A percentile compares a stretch with the other conserved stretches of the same genome.
Evolutionary conservation across 2,329 filamentous ascomycete species (phyloP).

Genomic region (Penicillium vulpinum): DNA sequence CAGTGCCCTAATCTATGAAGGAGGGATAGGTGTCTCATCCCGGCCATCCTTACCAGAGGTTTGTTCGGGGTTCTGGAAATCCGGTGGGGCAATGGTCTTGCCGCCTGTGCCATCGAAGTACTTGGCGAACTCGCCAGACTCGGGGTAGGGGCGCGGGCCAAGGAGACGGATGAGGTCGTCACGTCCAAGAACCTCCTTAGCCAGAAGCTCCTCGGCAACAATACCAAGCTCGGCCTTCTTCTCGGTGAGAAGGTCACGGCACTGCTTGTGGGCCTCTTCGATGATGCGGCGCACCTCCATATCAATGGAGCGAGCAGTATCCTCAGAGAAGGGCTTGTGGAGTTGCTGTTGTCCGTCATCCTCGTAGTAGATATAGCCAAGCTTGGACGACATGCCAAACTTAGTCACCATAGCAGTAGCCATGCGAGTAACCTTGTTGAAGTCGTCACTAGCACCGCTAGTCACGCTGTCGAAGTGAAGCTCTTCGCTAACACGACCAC

Average conservation of each 20-base stretch:
- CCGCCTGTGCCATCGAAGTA: constrained; percentile 69
- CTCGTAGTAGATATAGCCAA: constrained; percentile 90
- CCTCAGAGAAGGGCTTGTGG: constrained; percentile 93
- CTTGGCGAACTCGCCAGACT: constrained; percentile 86
- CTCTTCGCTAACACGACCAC: constrained; percentile 92
- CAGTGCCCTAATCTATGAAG: constrained; percentile 7
- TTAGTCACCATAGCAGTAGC: constrained; percentile 98
- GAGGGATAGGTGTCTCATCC: constrained; percentile 34
- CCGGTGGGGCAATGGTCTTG: constrained; percentile 56
- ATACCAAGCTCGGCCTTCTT: constrained; percentile 88
- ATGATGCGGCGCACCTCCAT: constrained; percentile 87
- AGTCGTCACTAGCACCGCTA: constrained; percentile 91
- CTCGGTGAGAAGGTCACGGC: constrained; percentile 75
- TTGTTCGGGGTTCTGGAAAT: constrained; percentile 37
- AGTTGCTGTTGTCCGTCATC: constrained; percentile 72
- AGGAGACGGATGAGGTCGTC: constrained; percentile 91
- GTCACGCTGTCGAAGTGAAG: constrained; percentile 96
- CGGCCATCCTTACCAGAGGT: constrained; percentile 46
- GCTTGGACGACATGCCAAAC: constrained; percentile 95
- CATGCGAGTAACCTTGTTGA: constrained; percentile 96
- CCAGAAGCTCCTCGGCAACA: constrained; percentile 87
- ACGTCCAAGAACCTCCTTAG: constrained; percentile 84
- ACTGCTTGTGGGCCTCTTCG: constrained; percentile 88
- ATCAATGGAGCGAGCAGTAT: constrained; percentile 90
- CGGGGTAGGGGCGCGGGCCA: constrained; percentile 79